These are phyloP conservation scores for Tricladium varicosporioides DNA, from an alignment of 2,329 filamentous ascomycete genomes.

Conservation along the genomic window DNA sequence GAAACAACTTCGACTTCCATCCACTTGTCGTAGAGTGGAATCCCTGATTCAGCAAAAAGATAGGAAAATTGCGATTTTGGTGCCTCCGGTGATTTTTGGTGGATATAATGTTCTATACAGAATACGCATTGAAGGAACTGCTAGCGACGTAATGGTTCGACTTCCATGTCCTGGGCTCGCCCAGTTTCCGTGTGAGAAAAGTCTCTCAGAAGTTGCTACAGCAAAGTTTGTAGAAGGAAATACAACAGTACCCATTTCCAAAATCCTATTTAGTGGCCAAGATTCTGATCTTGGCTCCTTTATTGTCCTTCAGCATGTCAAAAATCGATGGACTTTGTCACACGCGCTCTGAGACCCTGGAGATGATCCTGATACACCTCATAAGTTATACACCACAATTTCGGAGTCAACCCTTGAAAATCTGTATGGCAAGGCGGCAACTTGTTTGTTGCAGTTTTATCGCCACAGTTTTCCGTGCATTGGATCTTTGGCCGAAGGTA, in stretches of 20 bases:
- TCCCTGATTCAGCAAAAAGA: conserved; percentile 17
- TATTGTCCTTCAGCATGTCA: conserved; percentile 10
- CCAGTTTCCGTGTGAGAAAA: conserved; percentile 14
- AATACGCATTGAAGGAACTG: conserved; percentile 19
- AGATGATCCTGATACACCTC: conserved; percentile 30
- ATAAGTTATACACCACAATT: conserved; percentile 30
- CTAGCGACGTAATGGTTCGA: not conserved
- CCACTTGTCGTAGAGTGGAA: conserved; percentile 7
- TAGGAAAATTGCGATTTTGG: conserved; percentile 15
- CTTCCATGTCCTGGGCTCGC: conserved; percentile 4
- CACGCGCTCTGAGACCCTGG: conserved; percentile 28
- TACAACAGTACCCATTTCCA: conserved; percentile 5
- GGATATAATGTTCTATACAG: conserved; percentile 23
- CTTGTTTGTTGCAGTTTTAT: conserved; percentile 14
- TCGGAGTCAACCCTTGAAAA: conserved; percentile 9
- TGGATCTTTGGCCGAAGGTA: conserved; percentile 13
- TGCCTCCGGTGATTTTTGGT: conserved; percentile 20
- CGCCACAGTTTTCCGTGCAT: conserved; percentile 17
- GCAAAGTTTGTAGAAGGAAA: conserved; percentile 2
- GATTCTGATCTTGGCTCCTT: not conserved
- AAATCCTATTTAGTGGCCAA: not conserved
- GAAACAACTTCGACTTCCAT: conserved; percentile 10
- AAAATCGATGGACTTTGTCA: not conserved
- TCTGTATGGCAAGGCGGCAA: conserved; percentile 18
- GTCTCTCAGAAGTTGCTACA: conserved; percentile 10